Evolutionary conservation across 805 yeast genomes (phyloP).

Genomic region (Candida verbasci): DNA sequence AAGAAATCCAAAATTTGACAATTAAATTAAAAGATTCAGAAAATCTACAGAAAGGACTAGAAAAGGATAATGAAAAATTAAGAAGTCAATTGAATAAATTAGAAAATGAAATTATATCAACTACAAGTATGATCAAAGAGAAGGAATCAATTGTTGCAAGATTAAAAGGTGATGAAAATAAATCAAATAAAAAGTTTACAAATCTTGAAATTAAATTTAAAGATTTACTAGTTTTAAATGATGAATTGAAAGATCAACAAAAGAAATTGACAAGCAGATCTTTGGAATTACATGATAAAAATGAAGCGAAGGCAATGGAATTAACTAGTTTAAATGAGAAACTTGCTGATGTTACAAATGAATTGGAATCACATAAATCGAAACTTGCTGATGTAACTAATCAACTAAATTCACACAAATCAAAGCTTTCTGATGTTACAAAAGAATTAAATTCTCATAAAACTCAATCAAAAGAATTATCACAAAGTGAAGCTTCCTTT

Average conservation of each 20-base stretch:
- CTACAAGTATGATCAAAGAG: constrained; percentile 32
- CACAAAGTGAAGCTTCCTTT: constrained; percentile 1
- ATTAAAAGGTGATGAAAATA: constrained; percentile 38
- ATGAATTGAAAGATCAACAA: constrained; percentile 12
- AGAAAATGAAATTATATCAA: constrained; percentile 29
- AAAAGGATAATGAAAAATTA: constrained; percentile 36
- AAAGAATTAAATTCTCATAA: constrained; percentile 9
- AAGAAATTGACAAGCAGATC: constrained; percentile 4
- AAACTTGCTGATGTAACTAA: constrained; percentile 9
- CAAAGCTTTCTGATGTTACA: constrained; percentile 3
- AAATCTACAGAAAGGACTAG: constrained; percentile 23
- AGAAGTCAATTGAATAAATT: constrained; percentile 27
- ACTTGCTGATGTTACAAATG: constrained; percentile 7
- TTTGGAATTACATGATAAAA: constrained; percentile 3
- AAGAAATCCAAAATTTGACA: constrained; percentile 53
- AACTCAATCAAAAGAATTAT: neutral
- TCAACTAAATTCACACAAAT: neutral
- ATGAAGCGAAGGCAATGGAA: constrained; percentile 8
- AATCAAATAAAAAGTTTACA: constrained; percentile 14
- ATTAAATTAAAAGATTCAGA: constrained; percentile 35
- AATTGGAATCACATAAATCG: constrained; percentile 10
- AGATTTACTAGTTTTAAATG: constrained; percentile 18
- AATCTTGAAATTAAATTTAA: constrained; percentile 21
- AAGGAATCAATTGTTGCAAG: constrained; percentile 44
- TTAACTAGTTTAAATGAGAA: constrained; percentile 6